These are phyloP conservation scores for Monosporascus sp. DNA, from an alignment of 2,329 filamentous ascomycete species.

Conservation along the genomic window DNA sequence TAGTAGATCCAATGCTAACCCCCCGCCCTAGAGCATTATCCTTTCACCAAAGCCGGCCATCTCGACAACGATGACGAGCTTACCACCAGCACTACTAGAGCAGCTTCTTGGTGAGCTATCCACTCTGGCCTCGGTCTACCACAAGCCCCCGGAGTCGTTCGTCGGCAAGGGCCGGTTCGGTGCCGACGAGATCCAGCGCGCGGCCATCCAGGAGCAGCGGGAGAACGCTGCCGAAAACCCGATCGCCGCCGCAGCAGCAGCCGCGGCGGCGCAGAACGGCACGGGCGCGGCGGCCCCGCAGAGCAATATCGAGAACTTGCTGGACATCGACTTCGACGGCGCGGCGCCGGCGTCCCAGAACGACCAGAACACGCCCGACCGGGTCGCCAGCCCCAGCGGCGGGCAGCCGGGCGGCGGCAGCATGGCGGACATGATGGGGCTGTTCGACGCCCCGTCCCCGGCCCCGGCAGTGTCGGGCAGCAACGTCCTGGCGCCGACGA, in stretches of 20 bases:
- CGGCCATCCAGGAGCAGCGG: conserved; percentile 92
- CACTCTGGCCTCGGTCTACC: conserved; percentile 93
- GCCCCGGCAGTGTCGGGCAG: conserved; percentile 47
- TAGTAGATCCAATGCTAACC: conserved; percentile 18
- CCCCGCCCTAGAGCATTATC: conserved; percentile 62
- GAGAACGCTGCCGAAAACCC: conserved; percentile 92
- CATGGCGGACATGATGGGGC: conserved; percentile 61
- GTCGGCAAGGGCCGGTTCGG: conserved; percentile 92
- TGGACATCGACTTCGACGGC: conserved; percentile 95
- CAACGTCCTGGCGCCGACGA: conserved; percentile 34
- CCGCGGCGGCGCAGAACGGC: conserved; percentile 54
- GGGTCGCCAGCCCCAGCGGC: conserved; percentile 58
- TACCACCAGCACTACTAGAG: conserved; percentile 79
- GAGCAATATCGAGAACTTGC: conserved; percentile 85
- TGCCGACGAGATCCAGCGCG: conserved; percentile 88
- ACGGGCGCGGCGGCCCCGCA: conserved; percentile 40
- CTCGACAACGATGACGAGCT: conserved; percentile 84
- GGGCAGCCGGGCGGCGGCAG: conserved; percentile 32
- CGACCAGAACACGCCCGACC: conserved; percentile 62
- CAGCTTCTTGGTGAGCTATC: conserved; percentile 88
- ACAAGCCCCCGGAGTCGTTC: conserved; percentile 98
- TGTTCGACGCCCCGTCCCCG: conserved; percentile 62
- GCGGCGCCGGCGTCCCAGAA: conserved; percentile 84
- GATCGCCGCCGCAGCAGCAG: conserved; percentile 77
- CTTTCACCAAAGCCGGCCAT: conserved; percentile 94